phyloP scores from a whole-genome alignment of 2,329 filamentous ascomycete genomes.

The Paecilomyces niveus region DNA sequence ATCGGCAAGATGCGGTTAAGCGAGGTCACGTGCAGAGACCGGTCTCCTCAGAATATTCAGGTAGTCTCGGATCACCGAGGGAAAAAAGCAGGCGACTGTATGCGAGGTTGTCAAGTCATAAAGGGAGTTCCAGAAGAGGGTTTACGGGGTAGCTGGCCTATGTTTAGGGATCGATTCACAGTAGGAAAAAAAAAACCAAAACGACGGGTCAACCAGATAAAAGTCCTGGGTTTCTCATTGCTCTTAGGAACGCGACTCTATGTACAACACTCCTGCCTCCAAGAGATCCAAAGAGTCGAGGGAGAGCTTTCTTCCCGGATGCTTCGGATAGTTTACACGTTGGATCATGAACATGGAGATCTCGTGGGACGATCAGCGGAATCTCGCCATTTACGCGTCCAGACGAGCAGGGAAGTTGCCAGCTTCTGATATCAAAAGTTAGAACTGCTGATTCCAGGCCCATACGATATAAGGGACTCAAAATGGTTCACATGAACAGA shows the following conservation, averaged over 20 bases:
- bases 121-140: background rate
- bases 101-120: background rate
- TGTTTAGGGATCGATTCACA: background rate
- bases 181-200: background rate
- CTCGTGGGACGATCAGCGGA: conserved; percentile 21
- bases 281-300: conserved; percentile 13
- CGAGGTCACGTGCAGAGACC: background rate
- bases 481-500: background rate
- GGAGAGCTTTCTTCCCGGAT: conserved; percentile 20
- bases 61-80: background rate
- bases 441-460: conserved; percentile 4
- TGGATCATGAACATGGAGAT: conserved; percentile 25
- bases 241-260: conserved; percentile 16
- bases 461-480: background rate
- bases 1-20: background rate
- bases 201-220: background rate
- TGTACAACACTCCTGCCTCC: conserved; percentile 21
- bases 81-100: background rate
- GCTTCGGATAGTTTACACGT: conserved; percentile 34
- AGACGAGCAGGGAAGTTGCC: conserved; percentile 50
- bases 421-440: conserved; percentile 35
- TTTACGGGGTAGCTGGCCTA: background rate
- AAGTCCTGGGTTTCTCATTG: background rate
- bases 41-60: background rate
- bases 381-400: conserved; percentile 34